phyloP scores from a whole-genome alignment of 176 grass and related monocot genomes.

The Secale cereale region DNA sequence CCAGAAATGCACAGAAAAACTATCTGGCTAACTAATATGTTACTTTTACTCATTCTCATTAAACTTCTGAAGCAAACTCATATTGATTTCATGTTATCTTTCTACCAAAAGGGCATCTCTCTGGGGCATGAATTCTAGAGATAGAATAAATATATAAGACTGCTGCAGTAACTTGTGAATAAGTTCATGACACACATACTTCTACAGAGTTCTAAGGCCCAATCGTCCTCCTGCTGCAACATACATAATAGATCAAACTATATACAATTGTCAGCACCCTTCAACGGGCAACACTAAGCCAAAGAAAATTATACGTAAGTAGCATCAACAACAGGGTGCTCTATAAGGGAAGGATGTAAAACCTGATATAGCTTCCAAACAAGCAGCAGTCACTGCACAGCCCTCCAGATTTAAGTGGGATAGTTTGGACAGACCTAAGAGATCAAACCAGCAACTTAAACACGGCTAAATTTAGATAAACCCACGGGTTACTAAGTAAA shows the following conservation, averaged over 20 bases:
- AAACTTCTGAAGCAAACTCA: not conserved
- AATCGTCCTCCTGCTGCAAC: not conserved
- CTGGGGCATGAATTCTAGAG: not conserved
- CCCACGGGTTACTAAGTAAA: not conserved
- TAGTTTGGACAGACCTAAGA: conserved; percentile 70
- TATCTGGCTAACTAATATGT: not conserved
- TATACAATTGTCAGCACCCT: not conserved
- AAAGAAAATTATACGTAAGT: not conserved
- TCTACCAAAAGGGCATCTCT: not conserved
- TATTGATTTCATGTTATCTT: not conserved
- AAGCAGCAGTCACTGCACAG: conserved; percentile 73
- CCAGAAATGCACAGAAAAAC: not conserved
- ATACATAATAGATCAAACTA: not conserved
- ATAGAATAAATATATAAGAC: not conserved
- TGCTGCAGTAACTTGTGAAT: not conserved
- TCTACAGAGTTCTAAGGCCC: not conserved
- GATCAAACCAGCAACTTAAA: conserved; percentile 7
- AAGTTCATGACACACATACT: not conserved
- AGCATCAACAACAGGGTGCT: not conserved
- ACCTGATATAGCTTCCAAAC: conserved; percentile 95
- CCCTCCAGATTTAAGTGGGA: conserved; percentile 77
- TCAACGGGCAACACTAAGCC: not conserved
- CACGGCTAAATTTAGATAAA: not conserved
- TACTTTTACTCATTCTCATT: not conserved
- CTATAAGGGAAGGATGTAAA: conserved; percentile 11